These are phyloP conservation scores for Fusarium oligoseptatum DNA, from an alignment of 2,329 filamentous ascomycete genomes.

Conservation along the genomic window DNA sequence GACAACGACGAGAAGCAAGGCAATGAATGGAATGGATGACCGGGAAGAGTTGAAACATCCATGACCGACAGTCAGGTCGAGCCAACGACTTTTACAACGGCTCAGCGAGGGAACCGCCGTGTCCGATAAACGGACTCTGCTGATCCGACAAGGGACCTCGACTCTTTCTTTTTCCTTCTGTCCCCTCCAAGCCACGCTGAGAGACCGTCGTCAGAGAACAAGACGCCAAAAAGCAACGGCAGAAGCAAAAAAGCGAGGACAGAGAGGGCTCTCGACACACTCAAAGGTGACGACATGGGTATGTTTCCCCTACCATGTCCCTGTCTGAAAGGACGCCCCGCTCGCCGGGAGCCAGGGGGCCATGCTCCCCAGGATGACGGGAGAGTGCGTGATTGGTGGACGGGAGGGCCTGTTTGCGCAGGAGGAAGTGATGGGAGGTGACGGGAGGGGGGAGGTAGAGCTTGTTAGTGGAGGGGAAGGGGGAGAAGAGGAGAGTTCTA, in stretches of 20 bases:
- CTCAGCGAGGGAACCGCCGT: neutral
- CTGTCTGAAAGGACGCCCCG: slow-evolving; percentile 37
- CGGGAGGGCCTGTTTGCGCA: slow-evolving; percentile 13
- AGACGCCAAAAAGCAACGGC: slow-evolving; percentile 24
- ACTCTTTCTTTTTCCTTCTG: slow-evolving; percentile 1
- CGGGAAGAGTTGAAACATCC: slow-evolving; percentile 19
- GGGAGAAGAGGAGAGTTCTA: neutral
- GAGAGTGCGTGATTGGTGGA: slow-evolving; percentile 44
- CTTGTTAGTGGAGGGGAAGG: slow-evolving; percentile 19
- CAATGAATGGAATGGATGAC: slow-evolving; percentile 3
- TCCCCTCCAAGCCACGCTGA: slow-evolving; percentile 28
- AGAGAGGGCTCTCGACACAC: neutral
- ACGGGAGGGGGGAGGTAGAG: slow-evolving; percentile 17
- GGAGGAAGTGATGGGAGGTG: slow-evolving; percentile 29
- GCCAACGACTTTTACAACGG: slow-evolving; percentile 2
- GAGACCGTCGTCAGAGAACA: slow-evolving; percentile 16
- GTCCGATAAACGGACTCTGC: neutral
- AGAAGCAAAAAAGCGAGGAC: slow-evolving; percentile 8
- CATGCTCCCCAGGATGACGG: slow-evolving; percentile 47
- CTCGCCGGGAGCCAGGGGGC: slow-evolving; percentile 43
- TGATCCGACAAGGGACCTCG: neutral
- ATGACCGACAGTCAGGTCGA: neutral
- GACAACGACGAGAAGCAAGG: slow-evolving; percentile 10
- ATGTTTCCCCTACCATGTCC: slow-evolving; percentile 15
- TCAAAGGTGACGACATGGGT: slow-evolving; percentile 38